phyloP scores from a whole-genome alignment of 2,329 filamentous ascomycete species.

The Emydomyces testavorans region DNA sequence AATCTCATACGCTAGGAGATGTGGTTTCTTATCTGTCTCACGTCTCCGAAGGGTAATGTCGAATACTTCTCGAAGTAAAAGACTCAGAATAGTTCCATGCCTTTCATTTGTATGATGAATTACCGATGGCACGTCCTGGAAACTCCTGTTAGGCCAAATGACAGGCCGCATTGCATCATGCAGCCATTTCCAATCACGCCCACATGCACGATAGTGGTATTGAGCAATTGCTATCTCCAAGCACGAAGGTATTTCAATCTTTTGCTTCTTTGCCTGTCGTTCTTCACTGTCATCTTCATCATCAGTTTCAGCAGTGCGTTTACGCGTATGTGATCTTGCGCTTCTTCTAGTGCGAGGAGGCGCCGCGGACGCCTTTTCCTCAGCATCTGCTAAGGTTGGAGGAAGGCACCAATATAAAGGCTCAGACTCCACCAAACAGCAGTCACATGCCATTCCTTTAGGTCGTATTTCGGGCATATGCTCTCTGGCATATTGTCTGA shows the following conservation, averaged over 20 bases:
- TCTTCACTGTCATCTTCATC: neutral
- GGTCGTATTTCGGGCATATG: neutral
- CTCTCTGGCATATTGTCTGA: neutral
- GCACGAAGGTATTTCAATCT: slow-evolving; percentile 16
- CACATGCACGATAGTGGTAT: slow-evolving; percentile 25
- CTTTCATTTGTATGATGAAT: slow-evolving; percentile 23
- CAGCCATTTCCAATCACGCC: slow-evolving; percentile 28
- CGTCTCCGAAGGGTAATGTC: slow-evolving; percentile 28
- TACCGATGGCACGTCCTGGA: neutral
- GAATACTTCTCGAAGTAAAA: slow-evolving; percentile 27
- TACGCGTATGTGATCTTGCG: neutral
- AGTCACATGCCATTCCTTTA: slow-evolving; percentile 2
- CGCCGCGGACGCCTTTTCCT: neutral
- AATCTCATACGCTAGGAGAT: slow-evolving; percentile 27
- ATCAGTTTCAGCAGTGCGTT: neutral
- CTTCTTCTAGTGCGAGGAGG: neutral
- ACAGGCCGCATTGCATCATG: slow-evolving; percentile 25
- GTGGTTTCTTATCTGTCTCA: slow-evolving; percentile 17
- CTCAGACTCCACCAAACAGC: neutral
- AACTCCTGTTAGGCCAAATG: slow-evolving; percentile 9
- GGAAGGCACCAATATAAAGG: slow-evolving; percentile 9
- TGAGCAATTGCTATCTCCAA: slow-evolving; percentile 21
- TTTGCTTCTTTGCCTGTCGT: slow-evolving; percentile 10
- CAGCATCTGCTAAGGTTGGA: neutral
- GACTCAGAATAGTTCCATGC: slow-evolving; percentile 26